Evolutionary conservation across 75 land plant species (phyloP).

Genomic region (Chamaecyparis obtusa): DNA sequence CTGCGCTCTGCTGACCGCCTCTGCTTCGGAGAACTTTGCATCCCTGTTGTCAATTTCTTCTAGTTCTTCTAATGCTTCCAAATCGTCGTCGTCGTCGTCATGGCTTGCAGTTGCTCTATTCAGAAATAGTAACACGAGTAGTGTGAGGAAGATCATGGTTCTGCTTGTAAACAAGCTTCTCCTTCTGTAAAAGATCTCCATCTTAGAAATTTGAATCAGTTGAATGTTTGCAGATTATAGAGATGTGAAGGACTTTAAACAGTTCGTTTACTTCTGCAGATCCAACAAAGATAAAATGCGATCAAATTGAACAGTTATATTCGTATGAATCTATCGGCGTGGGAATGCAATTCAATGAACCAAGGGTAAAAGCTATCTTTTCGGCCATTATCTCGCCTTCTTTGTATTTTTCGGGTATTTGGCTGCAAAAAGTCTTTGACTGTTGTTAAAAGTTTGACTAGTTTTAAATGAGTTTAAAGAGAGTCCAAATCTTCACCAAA

Average conservation of each 20-base stretch:
- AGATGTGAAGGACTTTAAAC: background rate
- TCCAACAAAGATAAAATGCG: background rate
- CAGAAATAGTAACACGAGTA: background rate
- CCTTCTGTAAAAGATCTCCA: background rate
- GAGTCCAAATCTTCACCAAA: too few relatives aligned
- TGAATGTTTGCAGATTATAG: background rate
- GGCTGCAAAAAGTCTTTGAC: background rate
- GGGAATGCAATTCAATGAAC: background rate
- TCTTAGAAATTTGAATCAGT: background rate
- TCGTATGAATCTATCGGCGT: background rate
- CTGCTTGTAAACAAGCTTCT: background rate
- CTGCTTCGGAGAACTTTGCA: conserved; percentile 30
- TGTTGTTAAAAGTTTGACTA: too few relatives aligned
- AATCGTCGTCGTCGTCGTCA: conserved; percentile 28
- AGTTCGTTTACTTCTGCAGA: background rate
- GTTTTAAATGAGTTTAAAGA: too few relatives aligned
- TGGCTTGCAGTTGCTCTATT: background rate
- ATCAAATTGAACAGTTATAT: background rate
- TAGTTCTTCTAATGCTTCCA: conserved; percentile 53
- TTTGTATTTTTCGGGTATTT: background rate
- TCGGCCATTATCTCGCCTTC: background rate
- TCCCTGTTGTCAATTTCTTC: conserved; percentile 47
- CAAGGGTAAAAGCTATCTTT: background rate
- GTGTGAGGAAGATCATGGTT: background rate
- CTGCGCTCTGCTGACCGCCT: conserved; percentile 49